Conservation (phyloP, 139 green algal genomes). For the Picochlorum sp. region DNA sequence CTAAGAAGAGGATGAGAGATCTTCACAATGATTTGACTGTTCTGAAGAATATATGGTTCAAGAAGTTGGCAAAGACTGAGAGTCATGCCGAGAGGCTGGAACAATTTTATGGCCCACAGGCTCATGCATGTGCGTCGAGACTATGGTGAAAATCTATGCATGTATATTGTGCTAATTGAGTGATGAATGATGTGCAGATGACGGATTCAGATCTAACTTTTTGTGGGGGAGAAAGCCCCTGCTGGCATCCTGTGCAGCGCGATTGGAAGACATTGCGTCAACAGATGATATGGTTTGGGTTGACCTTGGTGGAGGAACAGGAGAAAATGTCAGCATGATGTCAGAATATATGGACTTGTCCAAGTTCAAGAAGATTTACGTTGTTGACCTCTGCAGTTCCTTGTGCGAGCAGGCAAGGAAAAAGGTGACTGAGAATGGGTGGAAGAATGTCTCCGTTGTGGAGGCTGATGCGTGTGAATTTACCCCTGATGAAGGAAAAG, state of each 20-base stretch:
- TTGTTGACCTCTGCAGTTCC: constrained; percentile 89
- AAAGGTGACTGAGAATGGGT: constrained; percentile 72
- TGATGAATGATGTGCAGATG: constrained; percentile 59
- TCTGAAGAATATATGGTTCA: constrained; percentile 82
- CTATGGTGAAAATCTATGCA: background rate
- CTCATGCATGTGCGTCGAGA: constrained; percentile 47
- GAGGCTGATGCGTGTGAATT: constrained; percentile 90
- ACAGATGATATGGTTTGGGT: constrained; percentile 71
- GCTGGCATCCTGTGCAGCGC: constrained; percentile 79
- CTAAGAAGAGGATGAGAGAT: constrained; percentile 18
- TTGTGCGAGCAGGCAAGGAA: constrained; percentile 77
- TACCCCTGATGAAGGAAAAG: constrained; percentile 46
- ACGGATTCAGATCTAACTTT: constrained; percentile 87
- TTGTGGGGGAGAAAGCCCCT: constrained; percentile 87
- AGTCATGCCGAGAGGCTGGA: constrained; percentile 75
- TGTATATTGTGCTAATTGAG: no score
- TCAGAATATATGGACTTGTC: constrained; percentile 76
- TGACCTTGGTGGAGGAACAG: constrained; percentile 88
- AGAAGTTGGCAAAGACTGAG: constrained; percentile 32
- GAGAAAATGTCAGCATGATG: constrained; percentile 95
- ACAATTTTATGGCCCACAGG: constrained; percentile 75
- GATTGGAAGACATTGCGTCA: constrained; percentile 39
- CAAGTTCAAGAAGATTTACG: constrained; percentile 88
- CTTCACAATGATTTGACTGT: constrained; percentile 64
- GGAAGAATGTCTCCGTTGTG: constrained; percentile 89